Evolutionary conservation across 2,329 filamentous ascomycete genomes (phyloP).

Genomic region (Microcyclospora pomicola): DNA sequence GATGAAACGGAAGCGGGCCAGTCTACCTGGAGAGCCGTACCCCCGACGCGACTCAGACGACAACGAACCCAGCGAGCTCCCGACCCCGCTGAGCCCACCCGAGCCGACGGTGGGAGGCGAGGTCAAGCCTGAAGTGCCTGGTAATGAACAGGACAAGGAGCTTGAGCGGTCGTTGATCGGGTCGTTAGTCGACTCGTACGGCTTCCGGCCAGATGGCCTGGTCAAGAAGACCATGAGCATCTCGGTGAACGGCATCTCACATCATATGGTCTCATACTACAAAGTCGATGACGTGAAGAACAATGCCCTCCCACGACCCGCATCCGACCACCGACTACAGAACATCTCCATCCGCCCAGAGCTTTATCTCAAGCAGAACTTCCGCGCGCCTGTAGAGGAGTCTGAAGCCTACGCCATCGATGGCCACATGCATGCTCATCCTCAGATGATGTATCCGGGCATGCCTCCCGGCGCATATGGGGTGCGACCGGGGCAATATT

Average conservation of each 20-base stretch:
- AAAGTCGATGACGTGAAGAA: conserved; percentile 62
- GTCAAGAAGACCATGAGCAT: conserved; percentile 91
- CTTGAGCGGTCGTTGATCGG: conserved; percentile 55
- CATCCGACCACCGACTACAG: conserved; percentile 34
- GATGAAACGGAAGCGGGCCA: conserved; percentile 50
- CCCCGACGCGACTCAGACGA: conserved; percentile 25
- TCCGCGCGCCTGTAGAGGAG: conserved; percentile 25
- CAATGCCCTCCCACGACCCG: conserved; percentile 45
- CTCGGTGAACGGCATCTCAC: conserved; percentile 56
- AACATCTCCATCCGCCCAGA: conserved; percentile 23
- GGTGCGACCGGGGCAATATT: conserved; percentile 20
- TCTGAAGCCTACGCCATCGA: conserved; percentile 24
- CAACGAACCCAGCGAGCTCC: conserved; percentile 14
- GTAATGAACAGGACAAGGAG: conserved; percentile 28
- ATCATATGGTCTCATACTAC: conserved; percentile 86
- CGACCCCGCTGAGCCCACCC: conserved; percentile 22
- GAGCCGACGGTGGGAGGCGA: conserved; percentile 15
- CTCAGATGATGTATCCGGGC: conserved; percentile 19
- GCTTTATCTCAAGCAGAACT: conserved; percentile 27
- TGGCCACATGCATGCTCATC: conserved; percentile 22
- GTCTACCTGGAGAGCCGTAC: conserved; percentile 41
- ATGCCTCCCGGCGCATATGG: conserved; percentile 17
- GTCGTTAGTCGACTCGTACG: conserved; percentile 77
- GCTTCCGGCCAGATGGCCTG: conserved; percentile 68
- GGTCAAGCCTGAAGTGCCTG: conserved; percentile 16